These are phyloP conservation scores for Globisporangium acanthophoron DNA, from an alignment of 352 stramenopile species.

Conservation along the genomic window DNA sequence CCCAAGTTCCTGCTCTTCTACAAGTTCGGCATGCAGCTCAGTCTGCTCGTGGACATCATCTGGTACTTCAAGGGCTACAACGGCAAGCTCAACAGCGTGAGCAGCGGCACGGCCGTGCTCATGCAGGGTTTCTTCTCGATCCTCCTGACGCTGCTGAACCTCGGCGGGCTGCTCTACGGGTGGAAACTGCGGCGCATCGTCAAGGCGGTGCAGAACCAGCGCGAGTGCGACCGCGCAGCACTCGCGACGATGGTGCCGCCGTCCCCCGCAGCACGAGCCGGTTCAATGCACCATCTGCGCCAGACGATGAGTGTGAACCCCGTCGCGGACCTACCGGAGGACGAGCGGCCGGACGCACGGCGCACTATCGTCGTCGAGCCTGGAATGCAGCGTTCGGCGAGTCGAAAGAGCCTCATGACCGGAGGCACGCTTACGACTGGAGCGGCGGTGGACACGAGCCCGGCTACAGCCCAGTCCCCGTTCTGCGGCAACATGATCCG, in stretches of 20 bases:
- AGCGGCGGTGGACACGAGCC: conserved; percentile 6
- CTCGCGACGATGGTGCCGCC: conserved; percentile 71
- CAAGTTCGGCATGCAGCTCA: conserved; percentile 89
- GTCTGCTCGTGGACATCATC: conserved; percentile 75
- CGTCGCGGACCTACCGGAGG: conserved; percentile 33
- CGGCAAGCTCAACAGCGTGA: conserved; percentile 71
- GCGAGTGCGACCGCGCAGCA: conserved; percentile 72
- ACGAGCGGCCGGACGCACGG: conserved; percentile 26
- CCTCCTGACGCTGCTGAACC: conserved; percentile 70
- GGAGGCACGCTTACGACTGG: background rate
- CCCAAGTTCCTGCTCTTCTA: conserved; percentile 84
- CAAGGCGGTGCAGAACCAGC: conserved; percentile 76
- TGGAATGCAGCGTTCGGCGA: conserved; percentile 13
- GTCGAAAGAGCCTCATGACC: conserved; percentile 18
- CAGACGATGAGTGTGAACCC: conserved; percentile 61
- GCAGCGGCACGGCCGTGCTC: conserved; percentile 68
- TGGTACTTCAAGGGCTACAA: conserved; percentile 88
- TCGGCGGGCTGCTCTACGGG: conserved; percentile 74
- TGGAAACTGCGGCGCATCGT: conserved; percentile 87
- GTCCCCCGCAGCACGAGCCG: conserved; percentile 24
- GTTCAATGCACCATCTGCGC: conserved; percentile 38
- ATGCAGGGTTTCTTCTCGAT: conserved; percentile 88
- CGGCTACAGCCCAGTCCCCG: conserved; percentile 18
- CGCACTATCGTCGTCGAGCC: conserved; percentile 43
- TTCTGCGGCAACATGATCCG: conserved; percentile 78